A percentile compares a stretch with the other conserved stretches of the same genome.
These are phyloP conservation scores for Talaromyces liani DNA, from an alignment of 495 filamentous ascomycete genomes.

Conservation along the genomic window DNA sequence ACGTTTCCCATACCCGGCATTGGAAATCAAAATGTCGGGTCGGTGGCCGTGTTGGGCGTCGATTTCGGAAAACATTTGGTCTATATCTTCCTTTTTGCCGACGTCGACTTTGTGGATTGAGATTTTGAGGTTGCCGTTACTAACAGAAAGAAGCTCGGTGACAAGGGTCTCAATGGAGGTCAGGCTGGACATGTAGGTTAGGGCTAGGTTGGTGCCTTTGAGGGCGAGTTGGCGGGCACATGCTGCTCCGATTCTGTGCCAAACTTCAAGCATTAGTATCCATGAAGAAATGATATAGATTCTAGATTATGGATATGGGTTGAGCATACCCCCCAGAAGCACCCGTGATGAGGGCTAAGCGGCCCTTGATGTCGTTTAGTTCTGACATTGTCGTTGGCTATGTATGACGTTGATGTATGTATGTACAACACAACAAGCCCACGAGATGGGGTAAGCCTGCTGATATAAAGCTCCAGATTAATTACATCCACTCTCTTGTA, in stretches of 20 bases:
- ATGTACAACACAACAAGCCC: not conserved
- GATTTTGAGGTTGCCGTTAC: slow-evolving; percentile 32
- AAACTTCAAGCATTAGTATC: not conserved
- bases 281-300: not conserved
- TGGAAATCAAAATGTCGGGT: slow-evolving; percentile 58
- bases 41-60: slow-evolving; percentile 41
- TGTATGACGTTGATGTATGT: not conserved
- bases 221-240: slow-evolving; percentile 48
- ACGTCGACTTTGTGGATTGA: slow-evolving; percentile 53
- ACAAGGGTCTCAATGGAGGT: slow-evolving; percentile 38
- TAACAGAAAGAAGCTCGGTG: slow-evolving; percentile 23
- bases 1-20: slow-evolving; percentile 48
- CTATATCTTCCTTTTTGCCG: slow-evolving; percentile 39
- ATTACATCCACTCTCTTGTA: not conserved
- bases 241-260: slow-evolving; percentile 51
- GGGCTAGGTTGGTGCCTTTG: slow-evolving; percentile 47
- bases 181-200: slow-evolving; percentile 52
- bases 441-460: not conserved
- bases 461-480: not conserved
- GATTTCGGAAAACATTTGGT: slow-evolving; percentile 45
- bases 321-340: slow-evolving; percentile 54
- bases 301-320: not conserved
- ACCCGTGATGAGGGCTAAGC: slow-evolving; percentile 56
- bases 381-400: not conserved
- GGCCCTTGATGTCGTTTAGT: slow-evolving; percentile 45